Evolutionary conservation across 306 rosid species (phyloP).

Genomic region (Prosopis cineraria): DNA sequence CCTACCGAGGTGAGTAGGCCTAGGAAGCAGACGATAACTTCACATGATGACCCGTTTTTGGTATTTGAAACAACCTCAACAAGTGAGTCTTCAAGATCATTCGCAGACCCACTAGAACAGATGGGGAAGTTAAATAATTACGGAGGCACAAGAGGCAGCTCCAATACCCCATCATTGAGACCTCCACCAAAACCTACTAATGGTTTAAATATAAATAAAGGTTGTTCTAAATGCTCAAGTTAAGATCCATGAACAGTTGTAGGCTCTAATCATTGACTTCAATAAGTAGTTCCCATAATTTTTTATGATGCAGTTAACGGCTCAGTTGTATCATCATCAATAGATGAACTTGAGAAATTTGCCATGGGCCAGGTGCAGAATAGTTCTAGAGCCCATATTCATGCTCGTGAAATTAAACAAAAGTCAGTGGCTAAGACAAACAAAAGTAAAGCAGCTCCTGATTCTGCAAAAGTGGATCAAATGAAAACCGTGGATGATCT

Average conservation of each 20-base stretch:
- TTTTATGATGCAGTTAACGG: conserved; percentile 50
- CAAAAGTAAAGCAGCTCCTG: conserved; percentile 40
- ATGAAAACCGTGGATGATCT: conserved; percentile 55
- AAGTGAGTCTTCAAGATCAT: conserved; percentile 46
- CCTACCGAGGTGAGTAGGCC: conserved; percentile 29
- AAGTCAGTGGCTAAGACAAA: conserved; percentile 42
- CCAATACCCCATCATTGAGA: conserved; percentile 50
- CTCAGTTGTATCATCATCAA: conserved; percentile 57
- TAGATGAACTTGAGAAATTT: conserved; percentile 88
- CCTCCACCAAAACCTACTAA: conserved; percentile 67
- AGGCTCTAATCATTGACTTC: conserved; percentile 23
- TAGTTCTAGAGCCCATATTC: conserved; percentile 42
- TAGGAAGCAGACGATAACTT: conserved; percentile 35
- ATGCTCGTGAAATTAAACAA: conserved; percentile 35
- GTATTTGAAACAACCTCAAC: conserved; percentile 62
- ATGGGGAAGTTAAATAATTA: conserved; percentile 50
- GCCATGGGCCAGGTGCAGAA: conserved; percentile 56
- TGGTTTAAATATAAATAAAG: conserved; percentile 47
- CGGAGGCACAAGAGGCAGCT: conserved; percentile 41
- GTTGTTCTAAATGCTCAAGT: conserved; percentile 43
- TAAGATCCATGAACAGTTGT: conserved; percentile 14
- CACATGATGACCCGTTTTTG: conserved; percentile 66
- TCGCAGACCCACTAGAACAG: conserved; percentile 57
- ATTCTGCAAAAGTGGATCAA: conserved; percentile 37
- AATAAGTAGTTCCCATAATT: conserved; percentile 15